Base-by-base conservation (phyloP, 73 alveolate genomes). In the Uronychia setigera region DNA sequence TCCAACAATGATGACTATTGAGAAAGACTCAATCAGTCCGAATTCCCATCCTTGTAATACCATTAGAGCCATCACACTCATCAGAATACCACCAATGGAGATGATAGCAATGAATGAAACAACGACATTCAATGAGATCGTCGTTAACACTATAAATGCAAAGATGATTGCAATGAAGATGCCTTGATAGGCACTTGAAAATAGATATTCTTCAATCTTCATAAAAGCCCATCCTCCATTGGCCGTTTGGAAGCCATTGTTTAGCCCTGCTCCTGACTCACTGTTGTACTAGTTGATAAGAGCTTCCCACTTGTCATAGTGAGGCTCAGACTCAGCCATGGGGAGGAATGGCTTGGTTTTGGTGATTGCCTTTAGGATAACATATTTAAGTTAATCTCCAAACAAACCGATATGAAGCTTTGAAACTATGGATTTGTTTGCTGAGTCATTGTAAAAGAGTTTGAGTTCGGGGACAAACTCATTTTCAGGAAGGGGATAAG, bases 1-100 rank as follows among this genome's bases (percentile, higher is more conserved):
- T 35, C 93, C 93, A 31, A 88, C 74, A 77, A 81, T 83, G 29
- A 81, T 81, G 76, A 88, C 89, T 1, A 88, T 85, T 11, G 94
- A 83, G 31, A 82, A 77, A 35, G 92, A 83, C 83, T 88, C 94
- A 13, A 82, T 85, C 78, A 79, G n/a, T 79, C 85, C 85, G n/a
- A 79, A 29, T 33, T 13, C 32, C 85, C 85, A 79, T 19, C 78
- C 85, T 19, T 1, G 1, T 33, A 30, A 19, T 1, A 32, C 11
- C 34, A 79, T 79, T 1, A 33, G 1, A 1, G 85, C 85, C 25
- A 79, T 25, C 28, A 79, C 85, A n/a, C 32, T 1, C 32, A 77
- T 30, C 29, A 77, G 19, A 26, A 77, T 31, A 31, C 82, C 9
- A 11, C 32, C 13, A 59, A 77, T 77, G 19, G 82, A 25, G 13